Base-by-base conservation (phyloP, 1,284 basidiomycete species). In the Takashimella tepidaria region DNA sequence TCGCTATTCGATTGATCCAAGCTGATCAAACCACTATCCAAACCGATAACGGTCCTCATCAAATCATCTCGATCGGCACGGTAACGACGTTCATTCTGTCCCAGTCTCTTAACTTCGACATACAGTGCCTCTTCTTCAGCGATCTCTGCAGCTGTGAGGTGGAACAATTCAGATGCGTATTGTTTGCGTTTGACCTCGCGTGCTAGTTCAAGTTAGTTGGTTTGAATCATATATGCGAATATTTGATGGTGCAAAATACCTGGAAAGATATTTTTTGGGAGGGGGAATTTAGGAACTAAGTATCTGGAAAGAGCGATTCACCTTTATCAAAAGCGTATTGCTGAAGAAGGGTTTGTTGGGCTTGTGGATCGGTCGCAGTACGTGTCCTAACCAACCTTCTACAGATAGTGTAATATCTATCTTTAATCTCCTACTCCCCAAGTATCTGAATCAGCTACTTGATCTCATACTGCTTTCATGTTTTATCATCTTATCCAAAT, bases 91-190 rank as follows among this genome's bases (percentile, higher is more conserved):
- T 97, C 92, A 62, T 84, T 91, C 75, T 98, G 95, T 71, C 98
- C 93, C 49, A 98, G 81, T 11, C 91, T 84, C 67, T 95, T 92
- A 49, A 96, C 83, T 72, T 98, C 93, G 60, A 98, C 79, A 76
- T 92, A 98, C 0, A 99, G 80, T 3, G 92, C 89, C 66, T 98
- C 93, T 78, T 98, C 96, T 70, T 99, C 95, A 8, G 86, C 86
- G 42, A 97, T 85, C 75, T 98, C 91, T 50, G 89, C 85, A 1
- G 86, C 82, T 0, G 92, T 91, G 10, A 95, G 85, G 54, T 83
- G 84, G 73, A 95, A 89, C 12, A 98, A 82, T 56, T 86, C 87
- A 2, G 82, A 78, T 10, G 98, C 82, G 63, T 97, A 96, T 57
- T 85, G 84, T 75, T 95, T 98, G 54, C 96, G 86, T 59, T 86